Evolutionary conservation across 2,329 filamentous ascomycete species (phyloP).

Genomic region (Periconia sp.): DNA sequence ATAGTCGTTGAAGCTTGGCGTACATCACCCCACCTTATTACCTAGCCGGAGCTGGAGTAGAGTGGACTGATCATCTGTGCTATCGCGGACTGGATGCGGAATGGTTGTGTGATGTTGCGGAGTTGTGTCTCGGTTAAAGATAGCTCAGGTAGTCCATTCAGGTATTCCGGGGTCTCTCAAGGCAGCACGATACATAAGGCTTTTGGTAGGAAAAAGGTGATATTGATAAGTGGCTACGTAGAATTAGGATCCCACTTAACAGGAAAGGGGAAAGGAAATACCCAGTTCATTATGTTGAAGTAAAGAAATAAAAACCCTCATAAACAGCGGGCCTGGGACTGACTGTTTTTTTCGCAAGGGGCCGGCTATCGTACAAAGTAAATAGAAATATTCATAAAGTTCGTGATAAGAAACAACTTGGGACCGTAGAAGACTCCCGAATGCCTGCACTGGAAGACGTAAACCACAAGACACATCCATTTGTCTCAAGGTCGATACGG

Average conservation of each 20-base stretch:
- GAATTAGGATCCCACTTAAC: not conserved
- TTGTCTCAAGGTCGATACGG: slow-evolving; percentile 19
- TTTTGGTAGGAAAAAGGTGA: not conserved
- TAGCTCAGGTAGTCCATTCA: not conserved
- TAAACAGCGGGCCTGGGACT: not conserved
- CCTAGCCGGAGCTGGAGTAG: not conserved
- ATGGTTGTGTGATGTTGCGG: not conserved
- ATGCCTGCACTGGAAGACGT: slow-evolving; percentile 13
- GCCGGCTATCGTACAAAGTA: not conserved
- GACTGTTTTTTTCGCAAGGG: not conserved
- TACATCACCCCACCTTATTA: slow-evolving; percentile 6
- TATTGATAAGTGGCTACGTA: not conserved
- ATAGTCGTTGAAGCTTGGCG: slow-evolving; percentile 13
- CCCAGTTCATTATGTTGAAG: too few relatives aligned
- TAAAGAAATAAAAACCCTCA: too few relatives aligned
- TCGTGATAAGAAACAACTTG: not conserved
- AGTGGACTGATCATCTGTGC: slow-evolving; percentile 7
- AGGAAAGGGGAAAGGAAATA: too few relatives aligned
- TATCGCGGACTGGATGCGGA: not conserved
- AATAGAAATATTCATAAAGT: not conserved
- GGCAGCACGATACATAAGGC: not conserved
- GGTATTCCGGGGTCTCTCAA: not conserved
- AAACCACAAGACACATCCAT: not conserved
- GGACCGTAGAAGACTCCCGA: slow-evolving; percentile 1
- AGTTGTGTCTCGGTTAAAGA: not conserved